These are phyloP conservation scores for Aspergillus texensis DNA, from an alignment of 2,329 filamentous ascomycete species.

Conservation along the genomic window DNA sequence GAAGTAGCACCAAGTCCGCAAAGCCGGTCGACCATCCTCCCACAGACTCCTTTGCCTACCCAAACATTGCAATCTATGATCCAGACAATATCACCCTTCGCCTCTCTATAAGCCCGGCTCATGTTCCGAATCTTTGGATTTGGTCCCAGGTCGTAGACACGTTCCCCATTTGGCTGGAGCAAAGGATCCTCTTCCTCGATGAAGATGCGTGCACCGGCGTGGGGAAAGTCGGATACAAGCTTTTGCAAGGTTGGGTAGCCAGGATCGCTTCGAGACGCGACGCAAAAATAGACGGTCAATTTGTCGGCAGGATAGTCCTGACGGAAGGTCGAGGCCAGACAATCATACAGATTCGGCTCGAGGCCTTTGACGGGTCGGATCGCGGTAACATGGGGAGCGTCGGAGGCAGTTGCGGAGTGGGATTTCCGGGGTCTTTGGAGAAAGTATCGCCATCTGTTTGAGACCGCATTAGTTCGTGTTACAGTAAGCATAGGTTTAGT, in stretches of 20 bases:
- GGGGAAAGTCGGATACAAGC: constrained; percentile 72
- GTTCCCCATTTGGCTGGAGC: constrained; percentile 57
- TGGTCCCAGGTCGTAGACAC: constrained; percentile 70
- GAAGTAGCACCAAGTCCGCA: constrained; percentile 62
- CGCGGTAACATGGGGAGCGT: constrained; percentile 81
- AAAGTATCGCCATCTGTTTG: constrained; percentile 55
- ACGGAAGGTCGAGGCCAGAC: constrained; percentile 80
- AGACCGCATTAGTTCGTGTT: not conserved
- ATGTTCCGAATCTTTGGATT: constrained; percentile 99
- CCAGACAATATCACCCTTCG: constrained; percentile 87
- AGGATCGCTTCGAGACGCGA: constrained; percentile 73
- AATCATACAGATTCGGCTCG: constrained; percentile 88
- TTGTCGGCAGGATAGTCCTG: constrained; percentile 79
- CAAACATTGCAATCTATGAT: constrained; percentile 96
- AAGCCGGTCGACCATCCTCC: constrained; percentile 86
- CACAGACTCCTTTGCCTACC: constrained; percentile 76
- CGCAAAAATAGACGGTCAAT: constrained; percentile 79
- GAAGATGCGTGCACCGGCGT: constrained; percentile 70
- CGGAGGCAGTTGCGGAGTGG: constrained; percentile 38
- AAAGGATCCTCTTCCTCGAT: constrained; percentile 81
- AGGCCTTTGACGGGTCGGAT: constrained; percentile 93
- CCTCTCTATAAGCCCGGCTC: constrained; percentile 88
- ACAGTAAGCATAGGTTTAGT: not conserved
- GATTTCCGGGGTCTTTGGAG: constrained; percentile 49
- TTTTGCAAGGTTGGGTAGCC: constrained; percentile 73